Evolutionary conservation across 306 rosid genomes (phyloP).

Genomic region (Cucurbita argyrosperma): DNA sequence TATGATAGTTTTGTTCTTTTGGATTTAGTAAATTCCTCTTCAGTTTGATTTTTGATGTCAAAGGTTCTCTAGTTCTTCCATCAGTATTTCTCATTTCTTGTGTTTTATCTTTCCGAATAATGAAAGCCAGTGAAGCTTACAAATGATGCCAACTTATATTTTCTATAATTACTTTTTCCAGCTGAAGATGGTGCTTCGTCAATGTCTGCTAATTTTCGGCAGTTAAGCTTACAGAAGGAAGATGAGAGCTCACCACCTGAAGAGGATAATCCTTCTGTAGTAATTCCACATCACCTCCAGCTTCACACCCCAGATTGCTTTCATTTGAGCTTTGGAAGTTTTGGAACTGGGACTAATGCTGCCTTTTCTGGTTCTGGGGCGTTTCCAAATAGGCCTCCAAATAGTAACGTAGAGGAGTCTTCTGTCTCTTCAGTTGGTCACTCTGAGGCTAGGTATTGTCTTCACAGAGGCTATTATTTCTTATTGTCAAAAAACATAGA

Average conservation of each 20-base stretch:
- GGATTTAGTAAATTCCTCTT: neutral
- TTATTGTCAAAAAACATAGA: neutral
- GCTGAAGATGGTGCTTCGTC: slow-evolving; percentile 60
- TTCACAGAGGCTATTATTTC: neutral
- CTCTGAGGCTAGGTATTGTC: slow-evolving; percentile 48
- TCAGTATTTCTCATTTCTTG: neutral
- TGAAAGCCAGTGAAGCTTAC: neutral
- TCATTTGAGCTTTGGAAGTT: slow-evolving; percentile 92
- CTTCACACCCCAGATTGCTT: slow-evolving; percentile 88
- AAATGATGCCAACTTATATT: neutral
- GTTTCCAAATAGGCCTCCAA: slow-evolving; percentile 24
- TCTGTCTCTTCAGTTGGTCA: slow-evolving; percentile 59
- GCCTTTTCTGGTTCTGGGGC: slow-evolving; percentile 32
- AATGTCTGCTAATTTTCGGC: slow-evolving; percentile 60
- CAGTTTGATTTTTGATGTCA: neutral
- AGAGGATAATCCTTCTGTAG: slow-evolving; percentile 63
- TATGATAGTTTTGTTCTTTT: neutral
- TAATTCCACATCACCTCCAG: slow-evolving; percentile 90
- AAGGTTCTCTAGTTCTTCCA: neutral
- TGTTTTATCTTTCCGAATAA: neutral
- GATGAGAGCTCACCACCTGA: slow-evolving; percentile 46
- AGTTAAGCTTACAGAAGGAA: slow-evolving; percentile 47
- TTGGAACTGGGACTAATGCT: slow-evolving; percentile 47
- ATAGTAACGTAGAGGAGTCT: slow-evolving; percentile 57
- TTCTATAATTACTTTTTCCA: slow-evolving; percentile 11